A percentile compares a stretch with the other conserved stretches of the same genome.
Conservation (phyloP, 768 basidiomycete genomes). For the Podaxis sp. region DNA sequence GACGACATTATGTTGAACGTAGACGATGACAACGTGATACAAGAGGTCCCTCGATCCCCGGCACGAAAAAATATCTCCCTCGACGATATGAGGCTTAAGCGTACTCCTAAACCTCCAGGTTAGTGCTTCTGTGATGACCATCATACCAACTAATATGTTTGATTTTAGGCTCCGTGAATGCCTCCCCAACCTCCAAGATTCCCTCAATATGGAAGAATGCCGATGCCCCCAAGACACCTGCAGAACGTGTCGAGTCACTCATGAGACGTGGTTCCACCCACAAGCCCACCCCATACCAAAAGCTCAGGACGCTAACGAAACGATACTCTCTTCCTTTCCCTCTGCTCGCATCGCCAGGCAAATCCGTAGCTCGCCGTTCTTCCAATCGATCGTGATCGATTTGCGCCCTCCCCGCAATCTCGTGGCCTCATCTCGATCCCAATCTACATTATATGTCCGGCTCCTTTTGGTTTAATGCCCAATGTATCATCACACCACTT, state of each 20-base stretch:
- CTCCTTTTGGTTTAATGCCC: neutral
- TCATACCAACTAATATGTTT: neutral
- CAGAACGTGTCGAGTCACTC: constrained; percentile 28
- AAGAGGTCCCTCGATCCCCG: constrained; percentile 8
- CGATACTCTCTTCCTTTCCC: constrained; percentile 47
- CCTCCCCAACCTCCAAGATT: constrained; percentile 19
- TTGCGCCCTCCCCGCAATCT: neutral
- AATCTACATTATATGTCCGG: neutral
- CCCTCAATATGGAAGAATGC: constrained; percentile 49
- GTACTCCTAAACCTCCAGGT: neutral
- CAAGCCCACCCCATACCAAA: constrained; percentile 31
- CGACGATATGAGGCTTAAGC: constrained; percentile 6
- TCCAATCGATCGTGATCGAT: constrained; percentile 8
- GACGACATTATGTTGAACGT: constrained; percentile 11
- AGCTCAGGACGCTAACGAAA: constrained; percentile 40
- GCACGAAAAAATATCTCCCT: constrained; percentile 5
- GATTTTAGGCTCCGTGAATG: neutral
- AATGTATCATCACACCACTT: neutral
- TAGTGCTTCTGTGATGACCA: neutral
- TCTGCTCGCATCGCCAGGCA: constrained; percentile 24
- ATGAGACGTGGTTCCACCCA: constrained; percentile 18
- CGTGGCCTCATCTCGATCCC: neutral
- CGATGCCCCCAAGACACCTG: constrained; percentile 32
- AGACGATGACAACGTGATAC: constrained; percentile 1
- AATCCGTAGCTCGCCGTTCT: constrained; percentile 5